Percentiles rank a stretch among this genome's conserved stretches.
Evolutionary conservation across 2,329 filamentous ascomycete species (phyloP).

Genomic region (Calonectria ilicicola): DNA sequence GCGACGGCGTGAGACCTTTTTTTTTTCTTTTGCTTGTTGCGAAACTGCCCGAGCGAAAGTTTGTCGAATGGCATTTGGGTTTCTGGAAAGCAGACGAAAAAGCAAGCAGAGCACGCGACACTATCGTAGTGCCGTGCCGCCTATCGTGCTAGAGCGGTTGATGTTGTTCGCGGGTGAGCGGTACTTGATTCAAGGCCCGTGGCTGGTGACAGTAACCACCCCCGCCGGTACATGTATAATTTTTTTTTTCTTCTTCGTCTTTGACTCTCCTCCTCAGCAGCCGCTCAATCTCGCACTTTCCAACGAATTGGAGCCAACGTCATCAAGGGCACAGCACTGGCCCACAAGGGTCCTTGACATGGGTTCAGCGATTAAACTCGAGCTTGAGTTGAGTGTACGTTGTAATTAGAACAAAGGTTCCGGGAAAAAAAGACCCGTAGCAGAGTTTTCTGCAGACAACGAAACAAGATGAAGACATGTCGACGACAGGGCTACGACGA

Average conservation of each 20-base stretch:
- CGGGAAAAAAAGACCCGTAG: neutral
- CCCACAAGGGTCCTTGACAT: neutral
- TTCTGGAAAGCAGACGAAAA: neutral
- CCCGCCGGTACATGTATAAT: neutral
- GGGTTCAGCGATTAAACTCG: constrained; percentile 1
- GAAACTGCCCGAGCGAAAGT: neutral
- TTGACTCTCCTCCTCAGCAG: neutral
- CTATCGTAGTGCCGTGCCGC: neutral
- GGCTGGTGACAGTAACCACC: neutral
- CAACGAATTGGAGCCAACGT: neutral
- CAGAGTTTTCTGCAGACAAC: neutral
- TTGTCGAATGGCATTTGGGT: neutral
- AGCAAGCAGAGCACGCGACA: constrained; percentile 23
- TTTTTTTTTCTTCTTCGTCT: neutral
- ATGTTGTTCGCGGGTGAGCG: neutral
- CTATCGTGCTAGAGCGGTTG: neutral
- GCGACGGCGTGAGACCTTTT: neutral
- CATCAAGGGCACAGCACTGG: neutral
- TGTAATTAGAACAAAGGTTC: neutral
- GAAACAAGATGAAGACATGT: constrained; percentile 3
- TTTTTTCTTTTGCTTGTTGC: neutral
- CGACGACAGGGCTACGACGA: too few species aligned
- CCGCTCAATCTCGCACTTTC: neutral
- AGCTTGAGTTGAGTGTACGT: neutral
- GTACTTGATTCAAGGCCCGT: neutral